Base-by-base conservation (phyloP, 2,329 filamentous ascomycete species). In the Tolypocladium pustulatum region DNA sequence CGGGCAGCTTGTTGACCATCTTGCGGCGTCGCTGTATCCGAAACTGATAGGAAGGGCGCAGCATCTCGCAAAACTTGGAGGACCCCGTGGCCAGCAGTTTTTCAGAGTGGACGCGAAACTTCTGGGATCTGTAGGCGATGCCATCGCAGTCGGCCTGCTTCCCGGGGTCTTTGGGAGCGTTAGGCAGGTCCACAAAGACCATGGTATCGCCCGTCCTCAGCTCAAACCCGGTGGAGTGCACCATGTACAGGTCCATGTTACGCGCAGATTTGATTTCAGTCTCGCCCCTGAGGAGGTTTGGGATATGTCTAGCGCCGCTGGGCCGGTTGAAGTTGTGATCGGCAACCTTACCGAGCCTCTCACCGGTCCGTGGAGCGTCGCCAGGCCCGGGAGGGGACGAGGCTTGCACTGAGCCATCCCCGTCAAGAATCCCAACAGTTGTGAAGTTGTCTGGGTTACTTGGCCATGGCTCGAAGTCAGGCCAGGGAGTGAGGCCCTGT, bases 21-120 rank as follows among this genome's bases (percentile, higher is more conserved):
- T 71, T 71, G 25, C 71, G 71, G 17, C 72, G 73, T 27, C 76
- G 71, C 41, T 66, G 68, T 20, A 72, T 65, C 6, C 73, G 73
- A 30, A 70, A 72, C 63, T 80, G 77, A 12, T 72, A 71, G 9
- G 70, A 69, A 0, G 76, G 73, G 13, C 67, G 68, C 3, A 83
- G 69, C 67, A 79, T 73, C 2, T 73, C 69, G n/a, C 65, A 64
- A 57, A 84, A 81, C 49, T 76, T 75, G 25, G 70, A 64, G 0
- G 81, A 83, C 1, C 72, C 74, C 6, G 78, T 78, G 1, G 67
- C 71, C 6, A 76, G 68, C 5, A 84, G 71, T 51, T 75, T 79
- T 2, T 73, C 65, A 1, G 79, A 81, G 59, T 75, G 70, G 58
- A 82, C 76, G 2, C 72, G 73, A 57, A 81, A 70, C 27, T 67